Percentiles rank a stretch among this genome's conserved stretches.
Conservation (phyloP, 805 yeast species). For the Yamadazyma philogaea region DNA sequence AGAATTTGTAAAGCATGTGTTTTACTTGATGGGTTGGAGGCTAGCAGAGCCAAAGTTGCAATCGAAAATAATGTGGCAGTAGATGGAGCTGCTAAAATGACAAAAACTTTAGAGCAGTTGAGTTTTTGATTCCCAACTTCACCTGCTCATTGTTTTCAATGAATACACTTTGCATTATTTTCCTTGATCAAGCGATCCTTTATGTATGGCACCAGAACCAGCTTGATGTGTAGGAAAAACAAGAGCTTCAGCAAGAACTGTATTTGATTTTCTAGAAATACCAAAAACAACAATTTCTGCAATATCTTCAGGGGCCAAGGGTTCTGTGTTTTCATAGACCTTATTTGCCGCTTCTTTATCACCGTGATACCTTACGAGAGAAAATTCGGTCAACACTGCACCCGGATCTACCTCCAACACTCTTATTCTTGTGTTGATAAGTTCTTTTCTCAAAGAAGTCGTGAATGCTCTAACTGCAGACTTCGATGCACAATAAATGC, state of each 20-base stretch:
- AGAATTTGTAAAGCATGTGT: conserved; percentile 90
- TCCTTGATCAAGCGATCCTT: conserved; percentile 13
- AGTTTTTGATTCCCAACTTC: conserved; percentile 42
- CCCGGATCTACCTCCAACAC: conserved; percentile 42
- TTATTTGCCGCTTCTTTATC: conserved; percentile 29
- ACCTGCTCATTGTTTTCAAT: neutral
- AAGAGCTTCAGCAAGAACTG: conserved; percentile 38
- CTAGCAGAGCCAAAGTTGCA: conserved; percentile 61
- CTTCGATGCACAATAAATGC: conserved; percentile 38
- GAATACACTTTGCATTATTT: neutral
- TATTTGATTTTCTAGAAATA: conserved; percentile 30
- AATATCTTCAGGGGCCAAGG: conserved; percentile 34
- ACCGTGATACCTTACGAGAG: conserved; percentile 33
- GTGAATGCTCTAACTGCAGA: conserved; percentile 36
- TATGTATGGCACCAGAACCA: conserved; percentile 25
- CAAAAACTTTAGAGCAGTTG: conserved; percentile 61
- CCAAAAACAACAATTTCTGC: conserved; percentile 40
- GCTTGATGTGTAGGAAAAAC: conserved; percentile 40
- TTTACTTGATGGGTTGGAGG: conserved; percentile 78
- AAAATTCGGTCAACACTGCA: conserved; percentile 39
- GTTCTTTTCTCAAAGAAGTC: conserved; percentile 34
- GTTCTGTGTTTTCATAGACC: conserved; percentile 34
- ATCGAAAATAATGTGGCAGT: conserved; percentile 51
- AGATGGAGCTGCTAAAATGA: conserved; percentile 62
- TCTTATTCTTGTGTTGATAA: conserved; percentile 33